Conservation (phyloP, 306 rosid genomes). For the Quercus dentata region DNA sequence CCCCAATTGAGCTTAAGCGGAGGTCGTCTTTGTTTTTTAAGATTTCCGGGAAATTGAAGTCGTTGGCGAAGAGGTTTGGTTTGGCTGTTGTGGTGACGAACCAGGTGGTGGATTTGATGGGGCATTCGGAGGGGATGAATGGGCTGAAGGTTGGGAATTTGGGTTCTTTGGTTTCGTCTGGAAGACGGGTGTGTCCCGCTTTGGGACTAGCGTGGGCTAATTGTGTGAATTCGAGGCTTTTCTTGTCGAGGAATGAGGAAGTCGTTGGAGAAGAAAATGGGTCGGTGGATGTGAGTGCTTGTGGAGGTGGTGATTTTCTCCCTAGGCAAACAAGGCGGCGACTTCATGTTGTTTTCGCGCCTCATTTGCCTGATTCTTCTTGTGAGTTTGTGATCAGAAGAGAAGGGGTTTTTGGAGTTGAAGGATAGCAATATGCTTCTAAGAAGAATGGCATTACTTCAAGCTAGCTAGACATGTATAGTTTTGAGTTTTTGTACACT, state of each 20-base stretch:
- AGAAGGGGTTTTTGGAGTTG: slow-evolving; percentile 44
- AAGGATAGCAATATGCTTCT: neutral
- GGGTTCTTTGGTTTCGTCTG: slow-evolving; percentile 46
- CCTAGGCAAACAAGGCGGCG: slow-evolving; percentile 36
- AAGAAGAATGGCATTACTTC: neutral
- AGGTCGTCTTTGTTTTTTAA: slow-evolving; percentile 68
- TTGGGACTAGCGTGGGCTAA: slow-evolving; percentile 83
- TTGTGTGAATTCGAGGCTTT: slow-evolving; percentile 83
- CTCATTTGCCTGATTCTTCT: slow-evolving; percentile 65
- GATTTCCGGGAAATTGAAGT: slow-evolving; percentile 64
- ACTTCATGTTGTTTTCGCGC: slow-evolving; percentile 71
- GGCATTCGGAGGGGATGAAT: slow-evolving; percentile 29
- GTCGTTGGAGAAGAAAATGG: slow-evolving; percentile 20
- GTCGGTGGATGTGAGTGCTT: neutral
- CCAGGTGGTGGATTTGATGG: slow-evolving; percentile 78
- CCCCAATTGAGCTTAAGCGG: slow-evolving; percentile 47
- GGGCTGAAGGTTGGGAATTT: slow-evolving; percentile 68
- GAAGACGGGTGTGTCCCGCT: slow-evolving; percentile 74
- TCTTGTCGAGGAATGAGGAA: slow-evolving; percentile 54
- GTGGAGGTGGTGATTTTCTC: slow-evolving; percentile 4
- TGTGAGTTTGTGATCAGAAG: slow-evolving; percentile 37
- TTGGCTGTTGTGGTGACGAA: slow-evolving; percentile 77
- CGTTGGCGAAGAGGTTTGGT: slow-evolving; percentile 50
- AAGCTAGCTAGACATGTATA: too few relatives aligned
- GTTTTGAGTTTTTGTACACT: too few relatives aligned